Conservation (phyloP, 768 basidiomycete species). For the Podaxis mareebaensis region DNA sequence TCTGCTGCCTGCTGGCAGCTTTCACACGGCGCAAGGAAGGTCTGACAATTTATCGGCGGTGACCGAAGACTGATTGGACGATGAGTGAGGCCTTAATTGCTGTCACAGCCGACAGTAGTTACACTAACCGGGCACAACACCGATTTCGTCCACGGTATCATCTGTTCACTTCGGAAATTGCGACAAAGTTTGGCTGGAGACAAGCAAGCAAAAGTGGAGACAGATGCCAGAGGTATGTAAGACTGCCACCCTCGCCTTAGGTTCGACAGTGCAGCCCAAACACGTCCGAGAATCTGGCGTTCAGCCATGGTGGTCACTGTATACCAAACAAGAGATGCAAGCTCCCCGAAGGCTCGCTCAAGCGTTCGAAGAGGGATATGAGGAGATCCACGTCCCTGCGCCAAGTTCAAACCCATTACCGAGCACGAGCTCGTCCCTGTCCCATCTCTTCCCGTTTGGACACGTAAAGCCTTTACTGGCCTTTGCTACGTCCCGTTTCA, state of each 20-base stretch:
- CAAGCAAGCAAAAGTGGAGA: conserved; percentile 47
- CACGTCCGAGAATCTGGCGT: conserved; percentile 85
- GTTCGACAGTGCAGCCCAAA: conserved; percentile 85
- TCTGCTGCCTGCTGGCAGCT: too few species aligned
- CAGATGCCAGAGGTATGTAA: conserved; percentile 75
- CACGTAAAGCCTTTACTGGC: conserved; percentile 82
- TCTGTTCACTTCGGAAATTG: too few species aligned
- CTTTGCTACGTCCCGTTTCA: conserved; percentile 75
- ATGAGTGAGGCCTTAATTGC: too few species aligned
- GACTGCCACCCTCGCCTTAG: conserved; percentile 85
- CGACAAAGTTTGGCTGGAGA: conserved; percentile 70
- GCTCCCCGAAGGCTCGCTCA: conserved; percentile 93
- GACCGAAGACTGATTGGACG: too few species aligned
- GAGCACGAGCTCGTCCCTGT: conserved; percentile 72
- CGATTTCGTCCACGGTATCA: too few species aligned
- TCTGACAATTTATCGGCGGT: too few species aligned
- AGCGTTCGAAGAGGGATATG: conserved; percentile 80
- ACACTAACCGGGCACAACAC: too few species aligned
- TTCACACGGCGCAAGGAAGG: too few species aligned
- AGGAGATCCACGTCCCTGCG: conserved; percentile 71
- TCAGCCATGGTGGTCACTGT: conserved; percentile 91
- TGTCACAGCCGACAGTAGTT: too few species aligned
- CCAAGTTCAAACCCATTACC: conserved; percentile 68
- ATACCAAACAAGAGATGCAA: conserved; percentile 99
- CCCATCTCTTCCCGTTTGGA: conserved; percentile 78